Percentiles rank a stretch among this genome's conserved stretches.
These are phyloP conservation scores for Boeremia exigua DNA, from an alignment of 2,329 filamentous ascomycete genomes.

Conservation along the genomic window DNA sequence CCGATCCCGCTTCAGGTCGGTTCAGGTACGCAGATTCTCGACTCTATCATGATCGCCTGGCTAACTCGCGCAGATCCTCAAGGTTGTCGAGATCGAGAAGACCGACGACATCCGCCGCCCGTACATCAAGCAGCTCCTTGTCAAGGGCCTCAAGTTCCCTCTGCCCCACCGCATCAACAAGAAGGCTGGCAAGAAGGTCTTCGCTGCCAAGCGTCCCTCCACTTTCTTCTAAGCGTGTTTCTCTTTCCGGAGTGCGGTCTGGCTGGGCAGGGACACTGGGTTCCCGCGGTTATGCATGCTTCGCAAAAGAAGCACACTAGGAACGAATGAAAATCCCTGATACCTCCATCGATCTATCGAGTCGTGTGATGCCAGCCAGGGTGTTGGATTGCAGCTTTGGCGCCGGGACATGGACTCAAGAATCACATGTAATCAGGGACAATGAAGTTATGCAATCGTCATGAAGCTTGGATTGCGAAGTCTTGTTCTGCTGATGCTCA, in stretches of 20 bases:
- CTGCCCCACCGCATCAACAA: slow-evolving; percentile 95
- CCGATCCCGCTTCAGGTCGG: slow-evolving; percentile 95
- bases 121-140: slow-evolving; percentile 98
- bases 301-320: slow-evolving; percentile 52
- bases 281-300: slow-evolving; percentile 50
- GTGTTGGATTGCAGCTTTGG: slow-evolving; percentile 22
- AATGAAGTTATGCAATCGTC: slow-evolving; percentile 24
- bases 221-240: slow-evolving; percentile 87
- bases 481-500: neutral
- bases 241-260: slow-evolving; percentile 49
- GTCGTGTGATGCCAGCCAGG: slow-evolving; percentile 31
- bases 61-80: slow-evolving; percentile 75
- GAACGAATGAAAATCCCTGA: slow-evolving; percentile 53
- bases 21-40: slow-evolving; percentile 76
- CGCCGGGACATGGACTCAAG: slow-evolving; percentile 22
- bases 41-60: neutral
- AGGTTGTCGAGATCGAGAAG: slow-evolving; percentile 97
- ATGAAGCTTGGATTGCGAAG: neutral
- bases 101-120: slow-evolving; percentile 92
- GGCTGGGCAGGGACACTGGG: slow-evolving; percentile 48
- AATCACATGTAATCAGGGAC: slow-evolving; percentile 23
- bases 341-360: slow-evolving; percentile 37
- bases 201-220: slow-evolving; percentile 88
- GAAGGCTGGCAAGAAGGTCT: slow-evolving; percentile 85
- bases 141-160: slow-evolving; percentile 96